A percentile compares a stretch with the other conserved stretches of the same genome.
Evolutionary conservation across 169 alveolate species (phyloP).

Genomic region (Plasmodium malariae): DNA sequence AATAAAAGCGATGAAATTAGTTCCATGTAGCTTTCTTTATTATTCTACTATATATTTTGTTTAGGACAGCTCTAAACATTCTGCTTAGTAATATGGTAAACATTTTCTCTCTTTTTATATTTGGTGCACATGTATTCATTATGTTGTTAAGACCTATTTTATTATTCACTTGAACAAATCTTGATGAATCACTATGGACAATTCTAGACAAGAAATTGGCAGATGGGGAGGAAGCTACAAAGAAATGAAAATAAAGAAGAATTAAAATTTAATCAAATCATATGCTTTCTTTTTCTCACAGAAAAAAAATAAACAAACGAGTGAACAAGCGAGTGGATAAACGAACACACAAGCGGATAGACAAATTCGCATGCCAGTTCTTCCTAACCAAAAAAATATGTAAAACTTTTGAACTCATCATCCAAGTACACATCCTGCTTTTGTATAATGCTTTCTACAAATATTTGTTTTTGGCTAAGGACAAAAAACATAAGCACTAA

Average conservation of each 20-base stretch:
- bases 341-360: not conserved
- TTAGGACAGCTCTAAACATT: no score
- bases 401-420: conserved; percentile 71
- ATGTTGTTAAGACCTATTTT: conserved; percentile 41
- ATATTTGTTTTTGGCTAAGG: conserved; percentile 14
- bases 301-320: not conserved
- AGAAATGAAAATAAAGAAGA: not conserved
- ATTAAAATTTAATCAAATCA: no score
- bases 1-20: not conserved
- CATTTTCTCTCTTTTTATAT: not conserved
- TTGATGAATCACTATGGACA: conserved; percentile 64
- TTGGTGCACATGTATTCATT: not conserved
- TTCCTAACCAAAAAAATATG: conserved; percentile 61
- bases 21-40: not conserved
- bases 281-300: no score
- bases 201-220: conserved; percentile 58
- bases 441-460: conserved; percentile 19
- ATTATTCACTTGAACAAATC: conserved; percentile 27
- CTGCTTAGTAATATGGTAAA: no score
- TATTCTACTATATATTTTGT: no score
- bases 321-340: not conserved
- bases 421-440: conserved; percentile 64
- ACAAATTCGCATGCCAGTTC: no score
- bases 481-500: conserved; percentile 23
- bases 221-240: conserved; percentile 73